Evolutionary conservation across 176 grass and related monocot genomes (phyloP).

Genomic region (Puccinellia tenuiflora): DNA sequence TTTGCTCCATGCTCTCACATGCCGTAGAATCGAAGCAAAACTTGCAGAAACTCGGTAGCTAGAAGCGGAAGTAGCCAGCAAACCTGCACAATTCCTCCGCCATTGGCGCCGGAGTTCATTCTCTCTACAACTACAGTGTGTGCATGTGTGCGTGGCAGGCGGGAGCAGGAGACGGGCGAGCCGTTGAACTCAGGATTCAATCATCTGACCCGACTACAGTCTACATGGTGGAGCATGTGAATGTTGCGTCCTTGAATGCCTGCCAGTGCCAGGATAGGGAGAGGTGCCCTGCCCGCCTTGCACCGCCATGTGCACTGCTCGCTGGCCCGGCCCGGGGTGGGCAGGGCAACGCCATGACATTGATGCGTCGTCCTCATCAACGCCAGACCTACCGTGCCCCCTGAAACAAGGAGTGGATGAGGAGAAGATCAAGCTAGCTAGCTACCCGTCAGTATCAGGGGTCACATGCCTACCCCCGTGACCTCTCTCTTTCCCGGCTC

Average conservation of each 20-base stretch:
- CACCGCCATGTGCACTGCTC: conserved; percentile 30
- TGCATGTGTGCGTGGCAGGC: not conserved
- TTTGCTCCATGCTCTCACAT: not conserved
- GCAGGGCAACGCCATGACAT: not conserved
- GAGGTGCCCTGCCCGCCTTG: conserved; percentile 9
- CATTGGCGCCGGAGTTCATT: not conserved
- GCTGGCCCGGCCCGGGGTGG: too few relatives aligned
- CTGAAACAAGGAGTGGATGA: not conserved
- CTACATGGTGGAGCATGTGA: not conserved
- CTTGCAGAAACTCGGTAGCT: not conserved
- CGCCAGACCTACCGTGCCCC: conserved; percentile 1
- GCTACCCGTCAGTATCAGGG: too few relatives aligned
- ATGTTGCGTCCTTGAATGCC: not conserved
- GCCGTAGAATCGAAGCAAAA: not conserved
- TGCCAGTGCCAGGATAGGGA: not conserved
- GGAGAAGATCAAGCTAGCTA: not conserved
- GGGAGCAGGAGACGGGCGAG: not conserved
- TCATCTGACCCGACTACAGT: not conserved
- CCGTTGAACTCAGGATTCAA: not conserved
- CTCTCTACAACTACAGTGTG: too few relatives aligned
- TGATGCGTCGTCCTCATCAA: conserved; percentile 6
- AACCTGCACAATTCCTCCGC: not conserved
- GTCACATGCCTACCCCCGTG: not conserved
- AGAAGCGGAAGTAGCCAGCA: not conserved
- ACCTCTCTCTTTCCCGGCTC: not conserved